Base-by-base conservation (phyloP, 345 rosid genomes). In the Microcos paniculata region DNA sequence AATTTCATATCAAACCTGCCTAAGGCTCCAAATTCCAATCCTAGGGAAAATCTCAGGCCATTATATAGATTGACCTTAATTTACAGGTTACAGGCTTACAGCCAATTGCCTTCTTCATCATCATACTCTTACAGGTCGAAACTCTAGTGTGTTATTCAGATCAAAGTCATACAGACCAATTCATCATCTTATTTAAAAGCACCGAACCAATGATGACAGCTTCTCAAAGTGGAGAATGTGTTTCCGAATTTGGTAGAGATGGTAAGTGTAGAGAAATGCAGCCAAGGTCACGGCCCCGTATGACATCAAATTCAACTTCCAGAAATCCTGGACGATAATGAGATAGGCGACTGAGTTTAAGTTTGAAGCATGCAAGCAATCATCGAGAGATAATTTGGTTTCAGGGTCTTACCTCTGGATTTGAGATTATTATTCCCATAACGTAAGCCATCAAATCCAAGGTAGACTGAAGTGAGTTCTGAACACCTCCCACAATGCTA, bases 401-500 rank as follows among this genome's bases (percentile, higher is more conserved):
- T n/a, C n/a, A n/a, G n/a, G n/a, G 26, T 64, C 52, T n/a, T 71
- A 94, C 98, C 93, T 81, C 35, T 6, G 98, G 97, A 61, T 89
- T 79, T 23, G 98, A 90, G 73, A 95, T 85, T 72, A 95, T 59
- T 48, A 95, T 89, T 77, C 98, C 97, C 90, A 88, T 89, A 3
- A 84, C 77, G 74, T 92, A 87, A 72, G 81, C 86, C 86, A 91
- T 24, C 80, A 95, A 74, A 59, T 89, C 93, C 79, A 95, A 63
- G 33, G 80, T 77, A 40, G 98, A 86, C 70, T 95, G 97, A 40
- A 92, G 91, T 23, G 99, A 90, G 85, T 91, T 95, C 72, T 93
- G 99, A 38, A 86, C 99, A 8, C 99, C 99, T 81, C 99, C 99
- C 8, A 93, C 94, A 0, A 91, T 79, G 56, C 95, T 87, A 9